A percentile compares a stretch with the other conserved stretches of the same genome.
phyloP scores from a whole-genome alignment of 1,139 yeast species.

The Candida labiduridarum region DNA sequence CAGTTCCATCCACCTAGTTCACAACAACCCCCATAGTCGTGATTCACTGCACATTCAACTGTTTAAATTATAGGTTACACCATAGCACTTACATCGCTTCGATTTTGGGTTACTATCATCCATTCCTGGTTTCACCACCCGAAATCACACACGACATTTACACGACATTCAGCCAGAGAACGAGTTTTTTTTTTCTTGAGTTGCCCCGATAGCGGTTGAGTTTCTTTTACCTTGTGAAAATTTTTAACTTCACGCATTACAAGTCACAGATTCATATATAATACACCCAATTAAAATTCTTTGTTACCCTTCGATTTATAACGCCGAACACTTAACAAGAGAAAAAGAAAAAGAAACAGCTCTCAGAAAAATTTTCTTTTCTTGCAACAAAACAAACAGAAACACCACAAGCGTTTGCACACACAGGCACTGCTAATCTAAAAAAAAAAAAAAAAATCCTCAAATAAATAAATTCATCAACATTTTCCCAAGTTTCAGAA shows the following conservation, averaged over 20 bases:
- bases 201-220: conserved; percentile 3
- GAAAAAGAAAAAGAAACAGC: background rate
- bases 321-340: background rate
- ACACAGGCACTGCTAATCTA: background rate
- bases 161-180: background rate
- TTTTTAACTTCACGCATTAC: background rate
- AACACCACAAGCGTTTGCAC: background rate
- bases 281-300: background rate
- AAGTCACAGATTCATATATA: background rate
- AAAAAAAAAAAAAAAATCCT: background rate
- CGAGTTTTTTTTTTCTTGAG: background rate
- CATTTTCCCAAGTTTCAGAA: conserved; percentile 3
- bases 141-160: conserved; percentile 1
- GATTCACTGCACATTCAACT: background rate
- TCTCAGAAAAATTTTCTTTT: background rate
- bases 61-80: too few species aligned
- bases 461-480: conserved; percentile 1
- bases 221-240: conserved; percentile 4
- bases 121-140: background rate
- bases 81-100: too few species aligned
- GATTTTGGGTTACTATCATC: background rate
- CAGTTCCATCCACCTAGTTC: background rate
- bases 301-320: background rate
- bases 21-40: background rate
- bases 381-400: background rate